Base-by-base conservation (phyloP, 768 basidiomycete genomes). In the Termitomyces sp. region DNA sequence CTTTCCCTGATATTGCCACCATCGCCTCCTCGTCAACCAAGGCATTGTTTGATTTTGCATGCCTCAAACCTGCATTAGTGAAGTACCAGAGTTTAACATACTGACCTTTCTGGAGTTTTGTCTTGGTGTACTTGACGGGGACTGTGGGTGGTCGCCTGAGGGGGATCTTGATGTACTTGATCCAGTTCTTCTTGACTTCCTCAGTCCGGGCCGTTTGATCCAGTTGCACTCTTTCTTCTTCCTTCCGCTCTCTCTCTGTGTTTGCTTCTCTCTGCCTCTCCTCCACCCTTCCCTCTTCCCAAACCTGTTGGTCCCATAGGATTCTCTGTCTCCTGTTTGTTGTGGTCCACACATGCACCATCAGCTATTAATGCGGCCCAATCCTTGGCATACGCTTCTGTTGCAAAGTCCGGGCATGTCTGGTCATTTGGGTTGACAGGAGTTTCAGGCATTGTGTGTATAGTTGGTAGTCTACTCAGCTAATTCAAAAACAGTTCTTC, bases 241-340 rank as follows among this genome's bases (percentile, higher is more conserved):
- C 39, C 20, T 40, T 20, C 15, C 39, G 18, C 2, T 40, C 39
- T 11, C 18, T 40, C 18, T 40, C n/a, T n/a, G n/a, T n/a, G 4
- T 40, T 11, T 11, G 20, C n/a, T n/a, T n/a, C n/a, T n/a, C n/a
- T n/a, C n/a, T n/a, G n/a, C n/a, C n/a, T n/a, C n/a, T n/a, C n/a
- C n/a, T n/a, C n/a, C n/a, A n/a, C n/a, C 11, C 22, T 2, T 5
- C 2, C 40, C 20, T 41, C 5, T 3, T 22, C 22, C 0, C 39
- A 3, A 1, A 0, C 3, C 10, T 5, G 18, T 2, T 7, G 18
- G 3, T 40, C n/a, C n/a, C n/a, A n/a, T n/a, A n/a, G n/a, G n/a
- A n/a, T n/a, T n/a, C n/a, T n/a, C n/a, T n/a, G n/a, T 11, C 39
- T n/a, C n/a, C n/a, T n/a, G n/a, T n/a, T n/a, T n/a, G n/a, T n/a